Conservation (phyloP, 768 basidiomycete species). For the Tricholoma sp. region DNA sequence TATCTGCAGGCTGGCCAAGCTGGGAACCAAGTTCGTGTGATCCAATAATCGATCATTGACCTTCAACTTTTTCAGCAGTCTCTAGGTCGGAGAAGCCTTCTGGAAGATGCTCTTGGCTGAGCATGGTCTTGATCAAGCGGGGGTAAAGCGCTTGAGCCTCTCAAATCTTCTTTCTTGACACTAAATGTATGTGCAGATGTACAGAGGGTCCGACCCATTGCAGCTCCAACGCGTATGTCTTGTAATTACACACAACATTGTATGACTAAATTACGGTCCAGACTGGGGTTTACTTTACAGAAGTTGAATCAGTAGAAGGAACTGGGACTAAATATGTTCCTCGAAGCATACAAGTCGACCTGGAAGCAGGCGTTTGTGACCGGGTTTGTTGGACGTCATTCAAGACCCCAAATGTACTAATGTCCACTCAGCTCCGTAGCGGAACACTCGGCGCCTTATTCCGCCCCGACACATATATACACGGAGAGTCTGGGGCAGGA, state of each 20-base stretch:
- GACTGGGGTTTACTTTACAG: slow-evolving; percentile 81
- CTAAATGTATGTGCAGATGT: slow-evolving; percentile 37
- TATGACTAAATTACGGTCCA: slow-evolving; percentile 18
- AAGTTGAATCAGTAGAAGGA: slow-evolving; percentile 46
- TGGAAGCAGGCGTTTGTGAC: slow-evolving; percentile 85
- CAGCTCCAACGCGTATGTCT: slow-evolving; percentile 64
- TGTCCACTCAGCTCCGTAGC: slow-evolving; percentile 47
- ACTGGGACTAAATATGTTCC: slow-evolving; percentile 76
- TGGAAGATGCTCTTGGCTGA: slow-evolving; percentile 87
- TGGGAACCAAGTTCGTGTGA: slow-evolving; percentile 36
- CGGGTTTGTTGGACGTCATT: slow-evolving; percentile 39
- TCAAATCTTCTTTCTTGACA: neutral
- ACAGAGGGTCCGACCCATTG: slow-evolving; percentile 66
- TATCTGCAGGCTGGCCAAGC: slow-evolving; percentile 66
- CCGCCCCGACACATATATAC: slow-evolving; percentile 81
- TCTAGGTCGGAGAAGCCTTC: slow-evolving; percentile 75
- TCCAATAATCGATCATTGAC: slow-evolving; percentile 53
- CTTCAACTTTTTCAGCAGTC: slow-evolving; percentile 24
- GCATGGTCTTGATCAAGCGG: slow-evolving; percentile 72
- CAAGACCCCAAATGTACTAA: neutral
- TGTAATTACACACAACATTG: neutral
- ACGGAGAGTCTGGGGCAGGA: slow-evolving; percentile 60
- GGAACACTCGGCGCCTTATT: slow-evolving; percentile 73
- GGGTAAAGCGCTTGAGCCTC: slow-evolving; percentile 39
- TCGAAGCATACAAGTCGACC: slow-evolving; percentile 83